Percentiles rank a stretch among this genome's conserved stretches.
These are phyloP conservation scores for Pichia pseudocactophila DNA, from an alignment of 805 yeast species.

Conservation along the genomic window DNA sequence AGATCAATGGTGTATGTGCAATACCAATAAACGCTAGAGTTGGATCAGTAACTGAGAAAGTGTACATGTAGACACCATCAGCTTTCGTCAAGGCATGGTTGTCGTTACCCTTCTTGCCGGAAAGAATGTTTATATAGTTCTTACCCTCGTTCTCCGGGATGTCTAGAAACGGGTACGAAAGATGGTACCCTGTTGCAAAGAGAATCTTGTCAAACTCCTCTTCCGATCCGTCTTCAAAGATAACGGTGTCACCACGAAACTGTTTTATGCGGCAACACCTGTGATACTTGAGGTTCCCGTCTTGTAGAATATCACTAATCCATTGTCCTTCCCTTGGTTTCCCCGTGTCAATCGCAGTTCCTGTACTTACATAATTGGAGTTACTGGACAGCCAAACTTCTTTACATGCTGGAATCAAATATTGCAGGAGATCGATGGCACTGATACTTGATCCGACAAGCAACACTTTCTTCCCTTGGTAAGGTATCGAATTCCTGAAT, in stretches of 20 bases:
- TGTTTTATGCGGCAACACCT: slow-evolving; percentile 22
- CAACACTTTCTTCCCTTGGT: slow-evolving; percentile 21
- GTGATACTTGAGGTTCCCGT: slow-evolving; percentile 22
- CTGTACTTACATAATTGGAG: background rate
- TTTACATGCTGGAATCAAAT: slow-evolving; percentile 22
- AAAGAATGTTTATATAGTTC: slow-evolving; percentile 15
- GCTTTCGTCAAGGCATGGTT: slow-evolving; percentile 12
- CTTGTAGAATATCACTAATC: slow-evolving; percentile 32
- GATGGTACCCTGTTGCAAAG: slow-evolving; percentile 45
- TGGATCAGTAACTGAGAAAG: slow-evolving; percentile 35
- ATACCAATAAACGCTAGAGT: slow-evolving; percentile 34
- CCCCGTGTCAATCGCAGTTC: background rate
- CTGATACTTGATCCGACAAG: slow-evolving; percentile 40
- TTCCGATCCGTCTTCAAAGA: slow-evolving; percentile 1
- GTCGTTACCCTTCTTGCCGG: slow-evolving; percentile 23
- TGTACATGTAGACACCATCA: slow-evolving; percentile 23
- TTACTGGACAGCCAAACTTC: slow-evolving; percentile 5
- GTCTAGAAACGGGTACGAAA: slow-evolving; percentile 32
- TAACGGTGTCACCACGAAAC: background rate
- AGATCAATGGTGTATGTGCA: slow-evolving; percentile 35
- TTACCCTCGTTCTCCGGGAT: slow-evolving; percentile 8
- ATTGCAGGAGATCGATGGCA: slow-evolving; percentile 51
- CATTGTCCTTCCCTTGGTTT: slow-evolving; percentile 15
- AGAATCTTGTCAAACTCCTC: slow-evolving; percentile 32
- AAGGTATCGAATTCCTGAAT: slow-evolving; percentile 20